phyloP scores from a whole-genome alignment of 2,329 filamentous ascomycete genomes.

The Epichloe brachyelytri region DNA sequence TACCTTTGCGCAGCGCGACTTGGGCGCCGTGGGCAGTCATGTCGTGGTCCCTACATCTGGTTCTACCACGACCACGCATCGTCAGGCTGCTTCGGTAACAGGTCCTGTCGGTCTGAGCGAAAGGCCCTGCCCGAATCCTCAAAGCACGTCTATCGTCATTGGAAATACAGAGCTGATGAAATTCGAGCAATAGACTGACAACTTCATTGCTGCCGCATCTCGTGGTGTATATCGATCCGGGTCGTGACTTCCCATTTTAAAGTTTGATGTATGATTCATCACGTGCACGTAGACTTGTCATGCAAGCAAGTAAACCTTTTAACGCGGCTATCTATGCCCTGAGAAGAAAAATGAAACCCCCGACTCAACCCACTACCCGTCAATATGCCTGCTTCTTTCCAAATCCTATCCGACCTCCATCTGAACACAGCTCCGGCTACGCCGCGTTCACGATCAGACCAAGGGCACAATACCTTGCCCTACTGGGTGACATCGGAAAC shows the following conservation, averaged over 20 bases:
- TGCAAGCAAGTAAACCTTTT: background rate
- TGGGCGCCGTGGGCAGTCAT: conserved; percentile 23
- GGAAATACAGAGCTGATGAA: conserved; percentile 1
- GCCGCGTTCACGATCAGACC: conserved; percentile 34
- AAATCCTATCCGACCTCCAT: conserved; percentile 43
- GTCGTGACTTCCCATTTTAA: too few relatives aligned
- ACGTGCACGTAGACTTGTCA: too few relatives aligned
- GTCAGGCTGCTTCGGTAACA: too few relatives aligned
- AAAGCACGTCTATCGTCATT: too few relatives aligned
- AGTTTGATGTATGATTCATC: too few relatives aligned
- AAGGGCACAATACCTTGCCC: conserved; percentile 35
- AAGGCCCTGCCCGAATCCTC: too few relatives aligned
- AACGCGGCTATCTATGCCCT: background rate
- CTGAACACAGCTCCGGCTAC: conserved; percentile 36
- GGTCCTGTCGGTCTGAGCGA: too few relatives aligned
- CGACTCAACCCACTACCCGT: background rate
- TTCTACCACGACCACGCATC: too few relatives aligned
- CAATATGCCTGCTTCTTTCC: background rate
- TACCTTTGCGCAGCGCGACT: conserved; percentile 13
- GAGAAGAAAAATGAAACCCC: too few relatives aligned
- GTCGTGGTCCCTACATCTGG: too few relatives aligned
- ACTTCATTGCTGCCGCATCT: conserved; percentile 42
- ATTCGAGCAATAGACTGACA: background rate
- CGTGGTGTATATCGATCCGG: conserved; percentile 9
- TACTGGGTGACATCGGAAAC: conserved; percentile 45